Percentiles rank a stretch among this genome's conserved stretches.
Evolutionary conservation across 202 grass and related monocot genomes (phyloP).

Genomic region (Carex sylvatica): DNA sequence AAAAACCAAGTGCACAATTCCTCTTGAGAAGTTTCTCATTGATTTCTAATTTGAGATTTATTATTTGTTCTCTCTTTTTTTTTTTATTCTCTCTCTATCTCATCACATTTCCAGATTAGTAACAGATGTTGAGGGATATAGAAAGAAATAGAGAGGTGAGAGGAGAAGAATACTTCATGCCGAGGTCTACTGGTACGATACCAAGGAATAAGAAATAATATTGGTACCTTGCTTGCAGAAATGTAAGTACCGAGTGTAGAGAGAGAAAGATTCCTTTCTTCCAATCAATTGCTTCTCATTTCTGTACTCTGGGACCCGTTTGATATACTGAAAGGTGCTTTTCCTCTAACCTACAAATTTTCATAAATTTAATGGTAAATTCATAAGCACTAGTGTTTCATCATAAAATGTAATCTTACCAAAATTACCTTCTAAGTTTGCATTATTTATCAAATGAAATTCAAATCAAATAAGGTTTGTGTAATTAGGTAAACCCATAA

Average conservation of each 20-base stretch:
- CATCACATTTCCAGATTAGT: not conserved
- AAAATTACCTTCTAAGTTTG: no score
- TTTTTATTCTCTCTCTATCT: conserved; percentile 17
- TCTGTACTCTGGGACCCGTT: not conserved
- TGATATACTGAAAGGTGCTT: not conserved
- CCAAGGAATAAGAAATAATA: conserved; percentile 16
- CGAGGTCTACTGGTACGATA: not conserved
- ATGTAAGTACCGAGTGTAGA: not conserved
- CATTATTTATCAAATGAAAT: no score
- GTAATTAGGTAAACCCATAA: no score
- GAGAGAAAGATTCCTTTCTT: conserved; percentile 28
- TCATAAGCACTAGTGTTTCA: not conserved
- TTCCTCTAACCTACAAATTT: conserved; percentile 38
- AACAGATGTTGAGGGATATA: not conserved
- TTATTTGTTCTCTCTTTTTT: not conserved
- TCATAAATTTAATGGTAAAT: not conserved
- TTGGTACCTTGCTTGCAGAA: conserved; percentile 42
- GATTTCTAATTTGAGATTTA: not conserved
- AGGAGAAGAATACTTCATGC: conserved; percentile 41
- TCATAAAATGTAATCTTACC: not conserved
- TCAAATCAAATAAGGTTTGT: no score
- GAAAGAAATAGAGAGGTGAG: not conserved
- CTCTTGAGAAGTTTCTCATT: conserved; percentile 22
- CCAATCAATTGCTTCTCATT: not conserved
- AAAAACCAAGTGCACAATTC: conserved; percentile 24